Evolutionary conservation across 2,329 filamentous ascomycete genomes (phyloP).

Genomic region (Westerdykella aurantiaca): DNA sequence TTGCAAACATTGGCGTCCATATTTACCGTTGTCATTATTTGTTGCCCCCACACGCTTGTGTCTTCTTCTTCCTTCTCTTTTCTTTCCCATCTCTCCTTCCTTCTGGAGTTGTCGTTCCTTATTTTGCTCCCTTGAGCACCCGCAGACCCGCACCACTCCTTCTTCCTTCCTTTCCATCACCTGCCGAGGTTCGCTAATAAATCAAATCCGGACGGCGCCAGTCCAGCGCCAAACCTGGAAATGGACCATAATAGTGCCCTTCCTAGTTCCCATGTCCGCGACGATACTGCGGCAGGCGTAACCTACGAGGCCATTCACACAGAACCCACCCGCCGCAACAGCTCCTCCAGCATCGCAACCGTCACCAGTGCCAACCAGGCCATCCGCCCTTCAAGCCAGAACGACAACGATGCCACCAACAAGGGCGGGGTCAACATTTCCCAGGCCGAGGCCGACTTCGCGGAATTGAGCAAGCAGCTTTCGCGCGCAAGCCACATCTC

Average conservation of each 20-base stretch:
- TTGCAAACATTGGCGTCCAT: no score
- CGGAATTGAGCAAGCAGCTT: constrained; percentile 52
- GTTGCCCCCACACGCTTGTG: neutral
- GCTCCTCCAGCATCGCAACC: constrained; percentile 18
- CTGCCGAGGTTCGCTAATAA: no score
- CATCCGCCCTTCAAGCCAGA: constrained; percentile 7
- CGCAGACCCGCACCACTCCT: neutral
- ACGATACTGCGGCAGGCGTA: constrained; percentile 17
- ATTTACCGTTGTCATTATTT: no score
- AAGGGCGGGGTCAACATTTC: constrained; percentile 56
- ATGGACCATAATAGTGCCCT: no score
- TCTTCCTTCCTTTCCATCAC: neutral
- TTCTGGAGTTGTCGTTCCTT: neutral
- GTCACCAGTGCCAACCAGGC: constrained; percentile 16
- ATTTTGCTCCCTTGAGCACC: neutral
- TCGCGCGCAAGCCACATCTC: constrained; percentile 37
- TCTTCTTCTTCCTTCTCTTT: neutral
- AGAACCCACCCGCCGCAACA: constrained; percentile 14
- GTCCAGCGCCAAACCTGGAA: no score
- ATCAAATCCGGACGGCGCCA: no score
- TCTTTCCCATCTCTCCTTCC: neutral
- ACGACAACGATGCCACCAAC: constrained; percentile 13
- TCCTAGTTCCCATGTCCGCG: constrained; percentile 8
- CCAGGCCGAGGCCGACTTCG: constrained; percentile 65
- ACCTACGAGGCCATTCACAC: constrained; percentile 28